Evolutionary conservation across 768 basidiomycete genomes (phyloP).

Genomic region (Suillus subluteus): DNA sequence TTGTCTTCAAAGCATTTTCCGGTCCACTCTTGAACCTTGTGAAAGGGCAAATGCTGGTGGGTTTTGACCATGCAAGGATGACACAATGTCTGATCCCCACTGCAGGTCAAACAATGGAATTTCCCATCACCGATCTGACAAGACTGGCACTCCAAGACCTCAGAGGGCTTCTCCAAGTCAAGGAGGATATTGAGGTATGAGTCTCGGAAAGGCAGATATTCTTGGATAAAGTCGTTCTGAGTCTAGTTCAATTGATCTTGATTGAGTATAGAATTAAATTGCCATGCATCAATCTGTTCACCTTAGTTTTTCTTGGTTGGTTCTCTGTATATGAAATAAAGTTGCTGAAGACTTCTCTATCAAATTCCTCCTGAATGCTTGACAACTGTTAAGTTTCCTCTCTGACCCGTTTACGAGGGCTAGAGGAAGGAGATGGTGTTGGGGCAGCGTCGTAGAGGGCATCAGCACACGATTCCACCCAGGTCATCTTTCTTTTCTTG

Average conservation of each 20-base stretch:
- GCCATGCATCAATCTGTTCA: not conserved
- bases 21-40: too few species aligned
- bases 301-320: slow-evolving; percentile 2
- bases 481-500: not conserved
- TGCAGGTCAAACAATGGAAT: too few species aligned
- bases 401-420: not conserved
- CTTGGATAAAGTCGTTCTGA: not conserved
- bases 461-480: not conserved
- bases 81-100: too few species aligned
- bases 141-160: too few species aligned
- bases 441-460: not conserved
- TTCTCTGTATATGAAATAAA: not conserved
- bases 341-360: not conserved
- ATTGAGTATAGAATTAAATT: not conserved
- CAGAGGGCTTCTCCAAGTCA: too few species aligned
- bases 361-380: not conserved
- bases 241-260: slow-evolving; percentile 1
- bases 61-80: too few species aligned
- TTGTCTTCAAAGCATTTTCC: too few species aligned
- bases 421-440: not conserved
- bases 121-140: too few species aligned
- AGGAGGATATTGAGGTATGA: too few species aligned
- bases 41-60: too few species aligned
- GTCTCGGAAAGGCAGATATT: too few species aligned
- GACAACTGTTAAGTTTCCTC: not conserved